Percentiles rank a stretch among this genome's conserved stretches.
Evolutionary conservation across 2,329 filamentous ascomycete species (phyloP).

Genomic region (Fusarium tupiense): DNA sequence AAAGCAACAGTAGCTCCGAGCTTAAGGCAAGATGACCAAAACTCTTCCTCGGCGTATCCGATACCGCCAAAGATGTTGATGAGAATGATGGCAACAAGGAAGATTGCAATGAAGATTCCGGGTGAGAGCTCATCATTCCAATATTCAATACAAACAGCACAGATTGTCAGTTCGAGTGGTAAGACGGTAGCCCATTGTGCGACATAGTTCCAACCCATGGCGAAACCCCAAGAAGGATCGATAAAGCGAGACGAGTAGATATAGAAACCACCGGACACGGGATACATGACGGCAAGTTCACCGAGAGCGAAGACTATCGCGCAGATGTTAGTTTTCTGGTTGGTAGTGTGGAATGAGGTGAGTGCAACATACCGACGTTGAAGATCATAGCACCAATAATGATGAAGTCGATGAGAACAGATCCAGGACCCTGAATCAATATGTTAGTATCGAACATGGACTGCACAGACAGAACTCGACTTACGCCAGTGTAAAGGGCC

Average conservation of each 20-base stretch:
- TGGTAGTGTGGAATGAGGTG: neutral
- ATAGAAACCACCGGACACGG: conserved; percentile 71
- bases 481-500: conserved; percentile 60
- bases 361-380: conserved; percentile 54
- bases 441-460: conserved; percentile 1
- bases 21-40: conserved; percentile 65
- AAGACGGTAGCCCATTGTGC: conserved; percentile 62
- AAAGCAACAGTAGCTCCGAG: conserved; percentile 67
- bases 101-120: conserved; percentile 65
- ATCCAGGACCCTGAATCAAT: conserved; percentile 49
- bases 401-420: conserved; percentile 60
- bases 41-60: conserved; percentile 66
- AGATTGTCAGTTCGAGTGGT: conserved; percentile 62
- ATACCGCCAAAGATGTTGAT: conserved; percentile 66
- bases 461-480: neutral
- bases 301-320: conserved; percentile 64
- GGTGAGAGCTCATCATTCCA: conserved; percentile 60
- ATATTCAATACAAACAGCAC: conserved; percentile 60
- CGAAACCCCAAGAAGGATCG: conserved; percentile 68
- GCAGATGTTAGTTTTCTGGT: conserved; percentile 5
- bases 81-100: conserved; percentile 59
- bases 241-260: conserved; percentile 71
- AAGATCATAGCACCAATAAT: conserved; percentile 71
- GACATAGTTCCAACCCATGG: conserved; percentile 58
- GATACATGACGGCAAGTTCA: conserved; percentile 70